Evolutionary conservation across 805 yeast species (phyloP).

Genomic region (Barnettozyma populi): DNA sequence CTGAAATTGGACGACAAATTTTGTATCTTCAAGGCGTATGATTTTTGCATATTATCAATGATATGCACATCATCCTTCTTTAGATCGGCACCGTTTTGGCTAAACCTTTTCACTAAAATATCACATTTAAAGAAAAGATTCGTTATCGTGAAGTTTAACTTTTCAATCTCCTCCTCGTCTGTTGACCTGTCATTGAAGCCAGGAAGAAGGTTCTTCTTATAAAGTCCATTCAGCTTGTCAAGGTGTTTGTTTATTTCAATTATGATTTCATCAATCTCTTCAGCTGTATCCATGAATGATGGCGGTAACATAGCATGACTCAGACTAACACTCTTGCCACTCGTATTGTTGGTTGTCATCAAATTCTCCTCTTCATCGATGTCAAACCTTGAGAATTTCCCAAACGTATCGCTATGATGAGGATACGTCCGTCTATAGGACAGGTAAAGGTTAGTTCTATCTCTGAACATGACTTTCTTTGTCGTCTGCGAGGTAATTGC

Average conservation of each 20-base stretch:
- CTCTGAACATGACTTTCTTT: conserved; percentile 64
- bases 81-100: conserved; percentile 29
- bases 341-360: conserved; percentile 12
- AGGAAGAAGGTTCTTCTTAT: conserved; percentile 79
- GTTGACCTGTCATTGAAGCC: conserved; percentile 76
- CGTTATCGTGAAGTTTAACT: conserved; percentile 68
- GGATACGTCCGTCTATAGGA: conserved; percentile 90
- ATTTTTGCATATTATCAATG: conserved; percentile 75
- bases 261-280: conserved; percentile 63
- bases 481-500: too few species aligned
- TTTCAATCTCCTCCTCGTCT: conserved; percentile 76
- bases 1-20: conserved; percentile 71
- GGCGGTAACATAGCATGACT: conserved; percentile 73
- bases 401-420: conserved; percentile 37
- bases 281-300: conserved; percentile 65
- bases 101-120: conserved; percentile 63
- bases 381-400: conserved; percentile 18
- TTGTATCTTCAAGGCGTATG: conserved; percentile 82
- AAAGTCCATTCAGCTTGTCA: conserved; percentile 58
- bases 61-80: conserved; percentile 50
- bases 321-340: conserved; percentile 30
- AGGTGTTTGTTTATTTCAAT: conserved; percentile 47
- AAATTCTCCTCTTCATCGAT: conserved; percentile 29
- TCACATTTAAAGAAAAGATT: conserved; percentile 75
- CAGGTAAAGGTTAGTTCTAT: conserved; percentile 84